These are phyloP conservation scores for Trametes coccinea DNA, from an alignment of 768 basidiomycete species.

Conservation along the genomic window DNA sequence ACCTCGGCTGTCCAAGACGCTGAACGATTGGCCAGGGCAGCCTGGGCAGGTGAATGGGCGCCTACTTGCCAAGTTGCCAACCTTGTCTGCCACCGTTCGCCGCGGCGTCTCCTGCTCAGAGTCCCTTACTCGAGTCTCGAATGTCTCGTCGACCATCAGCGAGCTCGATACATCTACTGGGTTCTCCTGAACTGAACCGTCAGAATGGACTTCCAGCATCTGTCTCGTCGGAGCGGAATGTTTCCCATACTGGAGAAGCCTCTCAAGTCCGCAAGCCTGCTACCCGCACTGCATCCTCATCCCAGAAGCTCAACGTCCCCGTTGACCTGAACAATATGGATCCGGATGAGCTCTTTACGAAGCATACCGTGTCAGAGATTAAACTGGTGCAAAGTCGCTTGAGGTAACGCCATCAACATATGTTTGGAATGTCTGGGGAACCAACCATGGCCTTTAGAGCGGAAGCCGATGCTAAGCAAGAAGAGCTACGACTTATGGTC, in stretches of 20 bases:
- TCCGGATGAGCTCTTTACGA: conserved; percentile 75
- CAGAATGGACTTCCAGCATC: conserved; percentile 28
- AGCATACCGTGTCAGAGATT: conserved; percentile 70
- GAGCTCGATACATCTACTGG: conserved; percentile 31
- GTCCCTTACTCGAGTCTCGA: neutral
- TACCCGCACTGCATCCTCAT: conserved; percentile 22
- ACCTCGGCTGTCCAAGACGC: no score
- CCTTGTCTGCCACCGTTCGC: neutral
- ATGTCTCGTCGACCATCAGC: conserved; percentile 45
- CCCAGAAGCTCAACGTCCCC: conserved; percentile 14
- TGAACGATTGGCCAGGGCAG: no score
- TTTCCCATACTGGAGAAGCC: neutral
- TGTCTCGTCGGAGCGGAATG: conserved; percentile 9
- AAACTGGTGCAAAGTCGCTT: conserved; percentile 66
- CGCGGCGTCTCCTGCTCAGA: neutral
- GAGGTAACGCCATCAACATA: conserved; percentile 38
- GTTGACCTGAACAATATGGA: conserved; percentile 38
- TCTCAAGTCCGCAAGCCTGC: conserved; percentile 1
- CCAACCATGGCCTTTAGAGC: conserved; percentile 41
- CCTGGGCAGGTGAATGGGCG: neutral
- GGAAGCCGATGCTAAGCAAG: conserved; percentile 85
- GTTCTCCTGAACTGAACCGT: conserved; percentile 23
- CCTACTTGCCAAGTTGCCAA: neutral
- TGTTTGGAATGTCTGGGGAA: neutral
- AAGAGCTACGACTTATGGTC: conserved; percentile 87